Percentiles rank a stretch among this genome's conserved stretches.
Conservation (phyloP, 164 flowering plant genomes). For the Macadamia tetraphylla region DNA sequence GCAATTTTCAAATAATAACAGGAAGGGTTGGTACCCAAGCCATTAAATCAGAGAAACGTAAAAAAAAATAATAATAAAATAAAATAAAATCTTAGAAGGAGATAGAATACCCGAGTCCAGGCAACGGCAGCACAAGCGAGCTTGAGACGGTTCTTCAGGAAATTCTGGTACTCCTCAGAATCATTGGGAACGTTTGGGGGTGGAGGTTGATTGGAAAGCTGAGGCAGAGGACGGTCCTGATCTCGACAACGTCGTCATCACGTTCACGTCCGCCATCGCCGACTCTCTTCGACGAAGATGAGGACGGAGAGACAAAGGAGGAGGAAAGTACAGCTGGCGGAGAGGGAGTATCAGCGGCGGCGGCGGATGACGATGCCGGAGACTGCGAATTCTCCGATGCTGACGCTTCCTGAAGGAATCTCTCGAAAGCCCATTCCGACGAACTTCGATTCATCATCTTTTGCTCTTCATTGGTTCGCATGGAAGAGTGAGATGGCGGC, state of each 20-base stretch:
- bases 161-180: slow-evolving; percentile 70
- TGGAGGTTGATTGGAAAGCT: slow-evolving; percentile 13
- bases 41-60: neutral
- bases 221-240: slow-evolving; percentile 8
- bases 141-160: slow-evolving; percentile 68
- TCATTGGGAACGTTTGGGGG: slow-evolving; percentile 34
- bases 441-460: slow-evolving; percentile 66
- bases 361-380: slow-evolving; percentile 2
- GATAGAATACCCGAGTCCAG: slow-evolving; percentile 46
- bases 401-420: slow-evolving; percentile 52
- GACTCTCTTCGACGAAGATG: slow-evolving; percentile 2
- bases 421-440: slow-evolving; percentile 92
- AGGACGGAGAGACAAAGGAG: slow-evolving; percentile 1
- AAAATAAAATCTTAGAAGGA: neutral
- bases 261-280: neutral
- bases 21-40: neutral
- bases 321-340: neutral
- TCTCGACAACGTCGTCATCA: slow-evolving; percentile 21
- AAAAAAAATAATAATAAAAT: neutral
- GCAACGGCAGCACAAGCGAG: slow-evolving; percentile 97
- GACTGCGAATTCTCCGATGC: neutral
- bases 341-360: slow-evolving; percentile 2
- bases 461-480: neutral
- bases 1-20: neutral
- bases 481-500: neutral